Evolutionary conservation across 2,329 filamentous ascomycete species (phyloP), one percentile per base, ranked within the genome.

Genomic region (Zalaria sp.): DNA sequence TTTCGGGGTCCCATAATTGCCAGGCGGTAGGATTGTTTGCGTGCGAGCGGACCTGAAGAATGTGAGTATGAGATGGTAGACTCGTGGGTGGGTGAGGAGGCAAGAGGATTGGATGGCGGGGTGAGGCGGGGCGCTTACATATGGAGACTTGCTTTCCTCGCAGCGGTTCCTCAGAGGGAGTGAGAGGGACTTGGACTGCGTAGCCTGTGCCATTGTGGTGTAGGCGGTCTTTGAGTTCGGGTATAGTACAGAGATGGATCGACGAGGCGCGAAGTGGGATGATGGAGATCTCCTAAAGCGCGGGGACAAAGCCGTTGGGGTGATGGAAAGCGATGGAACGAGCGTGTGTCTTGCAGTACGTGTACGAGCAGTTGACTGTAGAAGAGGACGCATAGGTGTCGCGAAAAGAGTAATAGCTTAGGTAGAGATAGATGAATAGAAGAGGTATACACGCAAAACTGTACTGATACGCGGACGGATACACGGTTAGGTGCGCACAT

Each of bases 1-100:
- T 77, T 54, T 87, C 79, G 25, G 81, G 71, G 50, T 81, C 81
- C 70, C 93, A 84, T 45, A 85, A 69, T 68, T 98, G 91, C 91
- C 91, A 98, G 53, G 80, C 79, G 32, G 96, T 88, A 2, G 80
- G 78, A 58, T 93, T 93, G 51, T 81, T 69, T 58, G 79, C 76
- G 58, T 93, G 86, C 38, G 73, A 77, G 43, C 79, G 77, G 35
- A 89, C 75, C 72, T 77, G 47, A 26, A 28, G 10, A 31, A 35
- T 25, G 8, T 39, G 9, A 39, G 31, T 5, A n/a, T 37, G 35
- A 10, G 37, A 34, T 27, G 25, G 11, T 9, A 28, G 37, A 40
- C 9, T 18, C 18, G 18, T 18, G 18, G 18, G 18, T 18, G 18
- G 18, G 18, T 18, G 18, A 18, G 18, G 18, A n/a, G 29, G 29